phyloP scores from a whole-genome alignment of 257 asterid species.

The Linaria vulgaris region DNA sequence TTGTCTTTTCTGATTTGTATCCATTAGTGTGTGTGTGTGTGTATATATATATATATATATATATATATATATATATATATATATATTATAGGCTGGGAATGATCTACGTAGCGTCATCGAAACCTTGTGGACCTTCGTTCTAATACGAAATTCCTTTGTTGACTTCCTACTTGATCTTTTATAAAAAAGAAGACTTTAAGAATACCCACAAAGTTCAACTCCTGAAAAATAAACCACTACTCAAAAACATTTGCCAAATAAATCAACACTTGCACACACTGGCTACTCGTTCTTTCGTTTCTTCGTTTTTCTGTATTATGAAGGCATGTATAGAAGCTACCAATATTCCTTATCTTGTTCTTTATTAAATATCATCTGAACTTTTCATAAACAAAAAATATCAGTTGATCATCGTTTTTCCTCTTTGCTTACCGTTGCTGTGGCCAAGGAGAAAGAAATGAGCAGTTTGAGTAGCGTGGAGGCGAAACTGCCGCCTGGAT shows the following conservation, averaged over 20 bases:
- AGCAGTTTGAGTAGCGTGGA: slow-evolving; percentile 73
- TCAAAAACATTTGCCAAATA: neutral
- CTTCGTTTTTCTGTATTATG: slow-evolving; percentile 1
- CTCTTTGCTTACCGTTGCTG: neutral
- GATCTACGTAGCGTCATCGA: no score
- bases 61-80: no score
- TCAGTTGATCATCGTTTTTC: neutral
- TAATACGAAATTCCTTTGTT: slow-evolving; percentile 29
- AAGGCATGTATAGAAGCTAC: neutral
- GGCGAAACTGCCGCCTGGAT: slow-evolving; percentile 87
- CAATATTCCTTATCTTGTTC: no score
- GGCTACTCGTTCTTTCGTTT: neutral
- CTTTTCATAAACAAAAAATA: neutral
- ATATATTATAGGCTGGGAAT: no score
- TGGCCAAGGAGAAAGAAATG: slow-evolving; percentile 39
- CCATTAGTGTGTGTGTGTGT: no score
- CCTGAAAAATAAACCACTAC: neutral
- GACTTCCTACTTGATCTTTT: slow-evolving; percentile 36
- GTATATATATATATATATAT: no score
- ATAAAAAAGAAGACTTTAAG: neutral
- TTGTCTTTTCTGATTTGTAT: no score
- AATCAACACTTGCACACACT: slow-evolving; percentile 11
- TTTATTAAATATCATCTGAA: neutral
- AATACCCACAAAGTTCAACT: neutral
- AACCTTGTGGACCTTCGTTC: no score